Conservation (phyloP, 225 moss, liverwort and hornwort genomes). For the Bryoerythrophyllum caledonicum region DNA sequence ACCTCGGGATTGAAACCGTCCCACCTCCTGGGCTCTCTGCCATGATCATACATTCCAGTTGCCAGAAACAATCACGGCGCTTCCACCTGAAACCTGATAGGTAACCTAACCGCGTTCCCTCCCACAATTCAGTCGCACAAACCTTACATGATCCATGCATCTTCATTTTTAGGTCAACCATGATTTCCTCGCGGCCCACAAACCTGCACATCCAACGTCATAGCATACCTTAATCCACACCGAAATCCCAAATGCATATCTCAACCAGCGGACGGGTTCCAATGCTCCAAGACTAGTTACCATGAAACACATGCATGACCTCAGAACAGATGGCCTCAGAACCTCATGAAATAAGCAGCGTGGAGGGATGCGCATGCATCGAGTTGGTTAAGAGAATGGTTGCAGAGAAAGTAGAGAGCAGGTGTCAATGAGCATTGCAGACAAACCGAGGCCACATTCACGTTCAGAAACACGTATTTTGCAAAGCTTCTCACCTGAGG, state of each 20-base stretch:
- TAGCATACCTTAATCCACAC: background rate
- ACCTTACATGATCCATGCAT: background rate
- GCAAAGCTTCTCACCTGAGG: background rate
- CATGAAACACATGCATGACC: background rate
- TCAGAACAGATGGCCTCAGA: background rate
- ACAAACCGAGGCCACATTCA: background rate
- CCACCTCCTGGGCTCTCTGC: conserved; percentile 3
- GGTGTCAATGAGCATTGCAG: background rate
- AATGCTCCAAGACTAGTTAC: background rate
- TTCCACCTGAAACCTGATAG: background rate
- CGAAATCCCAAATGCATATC: background rate
- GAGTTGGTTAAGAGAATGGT: background rate
- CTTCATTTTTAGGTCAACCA: conserved; percentile 14
- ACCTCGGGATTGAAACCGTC: background rate
- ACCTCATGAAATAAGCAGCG: background rate
- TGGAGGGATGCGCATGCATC: background rate
- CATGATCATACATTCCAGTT: background rate
- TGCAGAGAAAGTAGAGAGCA: background rate
- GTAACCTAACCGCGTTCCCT: background rate
- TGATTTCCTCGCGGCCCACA: background rate
- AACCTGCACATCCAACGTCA: background rate
- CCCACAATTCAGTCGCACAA: background rate
- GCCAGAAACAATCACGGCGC: background rate
- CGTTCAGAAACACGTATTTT: background rate
- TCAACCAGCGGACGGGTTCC: background rate